Evolutionary conservation across 352 stramenopile genomes (phyloP).

Genomic region (Phytopythium sindhum): DNA sequence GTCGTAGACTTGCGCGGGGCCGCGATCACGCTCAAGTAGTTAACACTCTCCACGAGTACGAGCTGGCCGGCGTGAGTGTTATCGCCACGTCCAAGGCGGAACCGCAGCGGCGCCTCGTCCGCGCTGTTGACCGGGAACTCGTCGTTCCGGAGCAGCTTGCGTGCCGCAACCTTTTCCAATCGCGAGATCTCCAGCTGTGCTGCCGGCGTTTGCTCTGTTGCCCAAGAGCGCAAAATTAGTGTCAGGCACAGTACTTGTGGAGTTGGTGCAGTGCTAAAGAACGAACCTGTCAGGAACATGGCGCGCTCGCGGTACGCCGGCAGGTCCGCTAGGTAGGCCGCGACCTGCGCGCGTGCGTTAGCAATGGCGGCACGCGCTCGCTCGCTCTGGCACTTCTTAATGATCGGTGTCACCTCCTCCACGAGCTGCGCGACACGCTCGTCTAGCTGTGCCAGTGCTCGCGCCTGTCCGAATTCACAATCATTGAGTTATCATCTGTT

Average conservation of each 20-base stretch:
- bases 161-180: conserved; percentile 44
- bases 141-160: conserved; percentile 35
- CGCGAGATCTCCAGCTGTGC: conserved; percentile 29
- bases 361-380: conserved; percentile 32
- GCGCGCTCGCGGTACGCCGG: conserved; percentile 24
- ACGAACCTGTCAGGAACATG: conserved; percentile 12
- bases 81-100: conserved; percentile 47
- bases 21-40: conserved; percentile 39
- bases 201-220: conserved; percentile 4
- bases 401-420: conserved; percentile 32
- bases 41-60: conserved; percentile 32
- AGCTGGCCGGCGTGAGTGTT: conserved; percentile 25
- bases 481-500: background rate
- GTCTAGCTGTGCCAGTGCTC: conserved; percentile 21
- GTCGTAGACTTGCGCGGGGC: conserved; percentile 59
- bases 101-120: conserved; percentile 22
- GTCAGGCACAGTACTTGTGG: background rate
- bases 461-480: conserved; percentile 2
- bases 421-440: conserved; percentile 31
- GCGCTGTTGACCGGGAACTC: conserved; percentile 14
- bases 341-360: conserved; percentile 38
- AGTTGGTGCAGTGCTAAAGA: background rate
- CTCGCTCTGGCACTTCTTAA: conserved; percentile 27
- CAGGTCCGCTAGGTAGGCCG: conserved; percentile 30
- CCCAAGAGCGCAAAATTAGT: background rate